phyloP scores from a whole-genome alignment of 176 grass and related monocot species.

The Tillandsia leiboldiana region DNA sequence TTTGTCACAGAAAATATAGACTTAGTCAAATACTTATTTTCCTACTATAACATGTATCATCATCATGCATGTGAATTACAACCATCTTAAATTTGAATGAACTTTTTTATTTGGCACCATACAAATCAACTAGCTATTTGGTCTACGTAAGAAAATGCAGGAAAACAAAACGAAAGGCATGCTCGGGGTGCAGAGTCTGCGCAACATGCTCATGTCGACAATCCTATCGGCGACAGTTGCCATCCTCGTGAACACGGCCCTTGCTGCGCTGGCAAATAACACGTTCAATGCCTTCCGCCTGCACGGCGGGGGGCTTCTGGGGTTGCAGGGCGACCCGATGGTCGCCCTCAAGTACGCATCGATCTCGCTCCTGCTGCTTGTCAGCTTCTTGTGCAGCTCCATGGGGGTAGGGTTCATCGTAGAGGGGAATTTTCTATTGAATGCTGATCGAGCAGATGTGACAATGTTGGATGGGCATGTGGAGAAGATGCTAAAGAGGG shows the following conservation, averaged over 20 bases:
- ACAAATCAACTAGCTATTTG: neutral
- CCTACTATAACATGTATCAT: no score
- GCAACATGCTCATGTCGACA: slow-evolving; percentile 28
- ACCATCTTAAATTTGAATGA: no score
- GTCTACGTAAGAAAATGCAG: slow-evolving; percentile 2
- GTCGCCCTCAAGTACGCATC: slow-evolving; percentile 27
- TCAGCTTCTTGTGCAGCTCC: slow-evolving; percentile 31
- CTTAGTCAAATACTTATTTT: no score
- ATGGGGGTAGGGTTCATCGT: slow-evolving; percentile 26
- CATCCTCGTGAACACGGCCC: slow-evolving; percentile 18
- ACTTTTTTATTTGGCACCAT: neutral
- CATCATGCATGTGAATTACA: no score
- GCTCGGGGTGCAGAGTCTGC: slow-evolving; percentile 33
- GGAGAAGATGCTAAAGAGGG: slow-evolving; percentile 28
- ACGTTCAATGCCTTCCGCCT: slow-evolving; percentile 19
- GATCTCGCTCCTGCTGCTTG: slow-evolving; percentile 20
- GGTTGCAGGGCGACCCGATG: slow-evolving; percentile 17
- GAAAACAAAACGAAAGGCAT: slow-evolving; percentile 29
- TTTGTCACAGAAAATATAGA: no score
- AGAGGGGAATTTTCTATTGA: slow-evolving; percentile 36
- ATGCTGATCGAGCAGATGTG: neutral
- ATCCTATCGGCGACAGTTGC: slow-evolving; percentile 34
- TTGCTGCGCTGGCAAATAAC: slow-evolving; percentile 38
- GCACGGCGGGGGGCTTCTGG: slow-evolving; percentile 5
- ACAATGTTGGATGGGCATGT: slow-evolving; percentile 8